phyloP scores from a whole-genome alignment of 495 filamentous ascomycete genomes.

The Polyplosphaeria fusca region DNA sequence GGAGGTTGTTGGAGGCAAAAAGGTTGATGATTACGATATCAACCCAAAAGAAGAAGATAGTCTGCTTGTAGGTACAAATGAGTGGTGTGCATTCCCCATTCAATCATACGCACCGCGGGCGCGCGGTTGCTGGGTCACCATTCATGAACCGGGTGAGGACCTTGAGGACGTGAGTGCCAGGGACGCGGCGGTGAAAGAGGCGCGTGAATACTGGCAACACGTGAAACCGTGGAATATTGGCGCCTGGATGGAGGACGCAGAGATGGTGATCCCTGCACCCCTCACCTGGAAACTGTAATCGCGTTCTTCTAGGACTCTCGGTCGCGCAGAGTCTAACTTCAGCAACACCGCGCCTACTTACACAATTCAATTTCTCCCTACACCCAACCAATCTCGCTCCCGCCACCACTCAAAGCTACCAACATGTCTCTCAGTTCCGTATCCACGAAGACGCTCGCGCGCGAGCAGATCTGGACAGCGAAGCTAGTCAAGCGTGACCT shows the following conservation, averaged over 20 bases:
- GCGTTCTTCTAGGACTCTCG: no score
- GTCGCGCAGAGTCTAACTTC: no score
- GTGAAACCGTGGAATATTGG: conserved; percentile 46
- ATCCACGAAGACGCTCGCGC: no score
- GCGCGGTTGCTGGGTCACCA: conserved; percentile 40
- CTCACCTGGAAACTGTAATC: conserved; percentile 26
- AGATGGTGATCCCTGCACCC: conserved; percentile 38
- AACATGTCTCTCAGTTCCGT: no score
- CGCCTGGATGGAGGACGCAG: conserved; percentile 44
- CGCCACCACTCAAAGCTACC: no score
- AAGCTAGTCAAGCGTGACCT: not conserved
- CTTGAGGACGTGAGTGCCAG: conserved; percentile 7
- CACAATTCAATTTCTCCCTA: no score
- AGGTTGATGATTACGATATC: conserved; percentile 21
- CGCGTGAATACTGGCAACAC: conserved; percentile 42
- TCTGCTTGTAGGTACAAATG: conserved; percentile 26
- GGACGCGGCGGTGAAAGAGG: conserved; percentile 28
- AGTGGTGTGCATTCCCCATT: conserved; percentile 22
- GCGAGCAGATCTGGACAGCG: not conserved
- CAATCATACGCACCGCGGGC: conserved; percentile 39
- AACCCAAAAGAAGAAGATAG: conserved; percentile 11
- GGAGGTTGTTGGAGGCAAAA: conserved; percentile 32
- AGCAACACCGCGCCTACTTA: no score
- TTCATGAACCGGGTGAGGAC: conserved; percentile 9
- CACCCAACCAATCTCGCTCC: no score